A percentile compares a stretch with the other conserved stretches of the same genome.
Conservation (phyloP, 2,329 filamentous ascomycete genomes). For the Amphichorda felina region DNA sequence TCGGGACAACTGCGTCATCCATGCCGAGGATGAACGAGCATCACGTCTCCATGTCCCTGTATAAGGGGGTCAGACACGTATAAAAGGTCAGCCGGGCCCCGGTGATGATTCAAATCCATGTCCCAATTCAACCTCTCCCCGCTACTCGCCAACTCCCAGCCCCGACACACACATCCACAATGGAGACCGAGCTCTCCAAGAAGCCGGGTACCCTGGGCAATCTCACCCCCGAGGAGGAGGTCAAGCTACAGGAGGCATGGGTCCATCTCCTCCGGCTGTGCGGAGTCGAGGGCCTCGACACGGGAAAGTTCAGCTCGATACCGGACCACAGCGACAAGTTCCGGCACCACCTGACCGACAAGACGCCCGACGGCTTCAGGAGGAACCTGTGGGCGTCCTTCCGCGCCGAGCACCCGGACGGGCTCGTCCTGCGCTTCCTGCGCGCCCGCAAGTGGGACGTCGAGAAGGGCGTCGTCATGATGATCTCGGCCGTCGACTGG, state of each 20-base stretch:
- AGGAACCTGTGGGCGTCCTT: slow-evolving; percentile 6
- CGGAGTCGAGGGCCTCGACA: slow-evolving; percentile 6
- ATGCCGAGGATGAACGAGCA: too few relatives aligned
- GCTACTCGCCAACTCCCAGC: too few relatives aligned
- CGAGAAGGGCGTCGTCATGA: slow-evolving; percentile 23
- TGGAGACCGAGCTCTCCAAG: too few relatives aligned
- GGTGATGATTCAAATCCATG: too few relatives aligned
- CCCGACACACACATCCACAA: too few relatives aligned
- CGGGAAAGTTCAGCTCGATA: not conserved
- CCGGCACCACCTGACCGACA: slow-evolving; percentile 14
- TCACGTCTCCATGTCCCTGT: too few relatives aligned
- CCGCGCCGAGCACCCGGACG: slow-evolving; percentile 23
- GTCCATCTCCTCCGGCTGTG: slow-evolving; percentile 9
- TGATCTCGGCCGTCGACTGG: slow-evolving; percentile 24
- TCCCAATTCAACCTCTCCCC: too few relatives aligned
- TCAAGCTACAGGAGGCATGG: slow-evolving; percentile 12
- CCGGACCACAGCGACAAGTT: slow-evolving; percentile 2
- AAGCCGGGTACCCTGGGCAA: not conserved
- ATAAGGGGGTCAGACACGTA: too few relatives aligned
- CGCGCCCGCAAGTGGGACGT: slow-evolving; percentile 28
- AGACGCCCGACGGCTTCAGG: not conserved
- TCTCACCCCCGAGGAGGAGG: slow-evolving; percentile 11
- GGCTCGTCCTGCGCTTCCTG: slow-evolving; percentile 23
- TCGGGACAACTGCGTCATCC: too few relatives aligned
- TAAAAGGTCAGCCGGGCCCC: too few relatives aligned